Evolutionary conservation across 495 filamentous ascomycete genomes (phyloP).

Genomic region (Lichina pygmaea): DNA sequence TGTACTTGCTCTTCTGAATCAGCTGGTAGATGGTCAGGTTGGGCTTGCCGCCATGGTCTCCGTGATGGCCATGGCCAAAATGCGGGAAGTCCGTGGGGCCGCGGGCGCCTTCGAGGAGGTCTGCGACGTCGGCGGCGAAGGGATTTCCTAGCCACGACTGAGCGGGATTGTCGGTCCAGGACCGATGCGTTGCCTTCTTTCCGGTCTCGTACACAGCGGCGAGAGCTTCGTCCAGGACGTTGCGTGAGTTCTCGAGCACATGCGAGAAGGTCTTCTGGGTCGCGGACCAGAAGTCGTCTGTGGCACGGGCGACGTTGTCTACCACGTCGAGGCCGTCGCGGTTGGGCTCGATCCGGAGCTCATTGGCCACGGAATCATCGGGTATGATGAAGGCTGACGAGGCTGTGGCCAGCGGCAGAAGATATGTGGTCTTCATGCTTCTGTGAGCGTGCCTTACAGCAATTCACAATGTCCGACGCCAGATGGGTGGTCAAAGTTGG

Average conservation of each 20-base stretch:
- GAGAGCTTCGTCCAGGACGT: constrained; percentile 21
- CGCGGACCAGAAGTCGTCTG: constrained; percentile 11
- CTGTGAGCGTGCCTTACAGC: too few species aligned
- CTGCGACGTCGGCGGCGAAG: too few species aligned
- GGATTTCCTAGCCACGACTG: too few species aligned
- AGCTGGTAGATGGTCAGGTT: constrained; percentile 55
- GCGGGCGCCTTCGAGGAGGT: too few species aligned
- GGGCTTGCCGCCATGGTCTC: constrained; percentile 10
- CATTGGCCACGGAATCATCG: constrained; percentile 18
- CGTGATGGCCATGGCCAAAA: constrained; percentile 3
- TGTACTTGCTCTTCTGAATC: constrained; percentile 45
- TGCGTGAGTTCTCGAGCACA: constrained; percentile 12
- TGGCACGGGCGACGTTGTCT: constrained; percentile 13
- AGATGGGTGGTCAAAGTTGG: too few species aligned
- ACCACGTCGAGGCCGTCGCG: constrained; percentile 2
- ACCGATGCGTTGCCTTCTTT: too few species aligned
- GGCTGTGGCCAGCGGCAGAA: constrained; percentile 24
- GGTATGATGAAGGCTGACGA: constrained; percentile 32
- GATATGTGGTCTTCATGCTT: constrained; percentile 18
- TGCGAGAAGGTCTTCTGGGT: constrained; percentile 12
- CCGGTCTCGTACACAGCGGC: constrained; percentile 9
- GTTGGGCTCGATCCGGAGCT: constrained; percentile 5
- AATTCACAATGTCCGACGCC: too few species aligned
- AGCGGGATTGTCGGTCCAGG: too few species aligned
- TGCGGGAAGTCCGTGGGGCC: background rate